Evolutionary conservation across 225 moss, liverwort and hornwort species (phyloP).

Genomic region (Climacium dendroides): DNA sequence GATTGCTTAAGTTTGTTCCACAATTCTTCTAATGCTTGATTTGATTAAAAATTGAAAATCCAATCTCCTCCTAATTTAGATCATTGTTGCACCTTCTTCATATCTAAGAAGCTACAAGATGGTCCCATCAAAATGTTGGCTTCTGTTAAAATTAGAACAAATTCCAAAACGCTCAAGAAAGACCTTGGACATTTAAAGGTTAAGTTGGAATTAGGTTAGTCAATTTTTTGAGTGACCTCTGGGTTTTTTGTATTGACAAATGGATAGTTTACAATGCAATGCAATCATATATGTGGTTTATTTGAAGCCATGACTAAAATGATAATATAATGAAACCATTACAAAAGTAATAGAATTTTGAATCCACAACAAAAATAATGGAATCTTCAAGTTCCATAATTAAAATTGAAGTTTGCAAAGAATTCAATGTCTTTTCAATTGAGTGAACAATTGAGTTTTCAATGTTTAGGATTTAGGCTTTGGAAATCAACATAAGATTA

Average conservation of each 20-base stretch:
- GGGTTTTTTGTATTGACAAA: not conserved
- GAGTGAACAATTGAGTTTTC: no score
- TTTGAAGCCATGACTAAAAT: not conserved
- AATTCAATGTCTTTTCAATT: not conserved
- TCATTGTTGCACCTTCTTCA: no score
- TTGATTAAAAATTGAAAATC: no score
- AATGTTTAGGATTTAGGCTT: not conserved
- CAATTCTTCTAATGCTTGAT: no score
- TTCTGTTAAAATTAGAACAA: no score
- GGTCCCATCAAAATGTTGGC: no score
- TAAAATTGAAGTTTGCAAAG: not conserved
- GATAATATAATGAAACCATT: not conserved
- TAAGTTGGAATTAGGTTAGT: fast-evolving
- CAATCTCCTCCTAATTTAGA: no score
- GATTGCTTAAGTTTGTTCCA: no score
- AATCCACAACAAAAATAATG: not conserved
- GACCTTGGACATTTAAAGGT: no score
- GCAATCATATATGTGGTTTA: not conserved
- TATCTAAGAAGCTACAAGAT: no score
- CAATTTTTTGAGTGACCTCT: not conserved
- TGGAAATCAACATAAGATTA: not conserved
- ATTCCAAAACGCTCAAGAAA: no score
- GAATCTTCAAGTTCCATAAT: fast-evolving
- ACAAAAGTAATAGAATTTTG: not conserved
- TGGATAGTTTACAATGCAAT: not conserved